Conservation (phyloP, 2,329 filamentous ascomycete species). For the Paraphaeosphaeria minitans region DNA sequence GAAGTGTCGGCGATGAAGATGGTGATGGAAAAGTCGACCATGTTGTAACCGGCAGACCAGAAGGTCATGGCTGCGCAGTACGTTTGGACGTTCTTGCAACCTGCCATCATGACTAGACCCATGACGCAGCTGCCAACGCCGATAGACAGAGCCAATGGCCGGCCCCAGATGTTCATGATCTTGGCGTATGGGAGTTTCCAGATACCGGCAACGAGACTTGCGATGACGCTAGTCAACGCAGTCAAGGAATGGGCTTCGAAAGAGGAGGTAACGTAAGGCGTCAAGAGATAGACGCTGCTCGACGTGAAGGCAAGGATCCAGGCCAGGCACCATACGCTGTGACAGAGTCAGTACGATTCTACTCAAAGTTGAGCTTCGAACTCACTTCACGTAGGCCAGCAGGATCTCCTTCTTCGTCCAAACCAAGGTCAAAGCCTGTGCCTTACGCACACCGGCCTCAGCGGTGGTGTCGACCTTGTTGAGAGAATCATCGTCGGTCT, state of each 20-base stretch:
- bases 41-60: constrained; percentile 66
- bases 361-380: neutral
- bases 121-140: constrained; percentile 39
- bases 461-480: constrained; percentile 40
- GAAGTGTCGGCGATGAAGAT: constrained; percentile 74
- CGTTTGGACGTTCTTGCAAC: constrained; percentile 63
- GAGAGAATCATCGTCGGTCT: constrained; percentile 34
- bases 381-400: constrained; percentile 37
- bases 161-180: constrained; percentile 51
- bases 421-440: constrained; percentile 35
- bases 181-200: constrained; percentile 51
- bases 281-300: constrained; percentile 48
- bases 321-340: constrained; percentile 47
- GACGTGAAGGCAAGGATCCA: constrained; percentile 56
- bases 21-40: constrained; percentile 65
- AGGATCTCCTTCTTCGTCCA: constrained; percentile 37
- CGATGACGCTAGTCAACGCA: constrained; percentile 47
- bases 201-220: constrained; percentile 45
- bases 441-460: constrained; percentile 35
- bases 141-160: constrained; percentile 44
- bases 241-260: constrained; percentile 47
- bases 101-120: constrained; percentile 69
- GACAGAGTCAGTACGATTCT: constrained; percentile 16
- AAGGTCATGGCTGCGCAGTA: constrained; percentile 72
- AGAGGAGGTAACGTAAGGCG: constrained; percentile 48